Base-by-base conservation (phyloP, 2,329 filamentous ascomycete genomes). In the Aspergillus latus region DNA sequence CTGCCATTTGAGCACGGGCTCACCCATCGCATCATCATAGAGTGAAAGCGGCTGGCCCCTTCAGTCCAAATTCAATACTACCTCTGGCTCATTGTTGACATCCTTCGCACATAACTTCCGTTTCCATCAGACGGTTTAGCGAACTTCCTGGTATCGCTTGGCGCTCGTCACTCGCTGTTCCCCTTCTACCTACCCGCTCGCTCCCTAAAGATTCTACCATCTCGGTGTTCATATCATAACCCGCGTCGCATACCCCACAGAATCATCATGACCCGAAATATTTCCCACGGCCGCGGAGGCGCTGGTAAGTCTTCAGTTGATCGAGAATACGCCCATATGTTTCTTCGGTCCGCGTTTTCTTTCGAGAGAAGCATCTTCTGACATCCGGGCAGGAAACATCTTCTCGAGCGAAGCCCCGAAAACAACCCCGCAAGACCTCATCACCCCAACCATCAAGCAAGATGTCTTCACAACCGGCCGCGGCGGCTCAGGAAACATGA, bases 401-500 rank as follows among this genome's bases (percentile, higher is more conserved):
- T 71, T 68, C 70, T 80, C 82, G 69, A 79, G 83, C 62, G 73
- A 78, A 56, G 71, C 77, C 61, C 62, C 69, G 44, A 66, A 85
- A 44, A 74, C 85, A 45, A 74, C 78, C 30, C 77, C 84, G 49
- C 76, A 83, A 61, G 89, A 93, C 68, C 84, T 96, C 61, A 78
- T 87, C 66, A 96, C 92, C 1, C 92, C 92, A 1, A 88, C 85
- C 10, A 84, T 97, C 70, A 96, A 95, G 77, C 84, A 84, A 46
- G 78, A 88, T n/a, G 80, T 90, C 62, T 92, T 93, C 69, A 96
- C 92, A 16, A 97, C 92, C 2, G 92, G 92, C 55, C 89, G 92
- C 50, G 92, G 92, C 54, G 92, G 92, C 59, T 87, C 84, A 4
- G 92, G 92, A 58, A 96, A 96, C 78, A 96, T 96, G 88, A 86